Percentiles rank a stretch among this genome's conserved stretches.
Conservation (phyloP, 176 grass and related monocot genomes). For the Aegilops speltoides region DNA sequence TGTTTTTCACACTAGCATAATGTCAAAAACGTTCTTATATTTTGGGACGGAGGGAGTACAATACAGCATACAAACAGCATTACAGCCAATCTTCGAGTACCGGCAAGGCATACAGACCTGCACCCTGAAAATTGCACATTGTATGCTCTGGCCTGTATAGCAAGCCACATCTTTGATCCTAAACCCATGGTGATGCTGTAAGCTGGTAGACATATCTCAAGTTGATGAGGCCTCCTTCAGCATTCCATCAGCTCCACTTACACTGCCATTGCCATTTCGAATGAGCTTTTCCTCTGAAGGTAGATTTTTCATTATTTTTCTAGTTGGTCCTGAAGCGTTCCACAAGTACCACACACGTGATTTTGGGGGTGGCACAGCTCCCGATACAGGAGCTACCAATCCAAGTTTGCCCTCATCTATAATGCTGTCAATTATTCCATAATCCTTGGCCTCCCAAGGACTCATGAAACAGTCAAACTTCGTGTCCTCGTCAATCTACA, state of each 20-base stretch:
- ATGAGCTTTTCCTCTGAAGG: conserved; percentile 65
- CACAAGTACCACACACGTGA: conserved; percentile 75
- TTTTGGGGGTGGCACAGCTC: conserved; percentile 70
- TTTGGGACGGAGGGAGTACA: not conserved
- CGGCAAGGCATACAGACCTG: not conserved
- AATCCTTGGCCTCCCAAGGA: conserved; percentile 94
- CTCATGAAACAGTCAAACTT: conserved; percentile 96
- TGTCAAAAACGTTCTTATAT: too few relatives aligned
- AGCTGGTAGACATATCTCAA: conserved; percentile 8
- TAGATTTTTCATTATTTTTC: conserved; percentile 68
- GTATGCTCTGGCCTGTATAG: not conserved
- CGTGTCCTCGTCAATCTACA: conserved; percentile 81
- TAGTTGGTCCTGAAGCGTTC: conserved; percentile 51
- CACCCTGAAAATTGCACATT: not conserved
- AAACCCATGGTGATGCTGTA: not conserved
- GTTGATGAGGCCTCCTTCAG: conserved; percentile 45
- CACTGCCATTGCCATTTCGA: conserved; percentile 37
- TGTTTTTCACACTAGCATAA: too few relatives aligned
- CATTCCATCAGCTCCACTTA: conserved; percentile 27
- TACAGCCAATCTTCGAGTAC: conserved; percentile 14
- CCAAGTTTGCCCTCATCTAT: conserved; percentile 78
- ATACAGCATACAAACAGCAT: not conserved
- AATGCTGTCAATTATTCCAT: conserved; percentile 74
- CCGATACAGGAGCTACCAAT: conserved; percentile 79
- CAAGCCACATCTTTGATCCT: not conserved